Conservation (phyloP, 257 asterid genomes). For the Rhazya stricta region DNA sequence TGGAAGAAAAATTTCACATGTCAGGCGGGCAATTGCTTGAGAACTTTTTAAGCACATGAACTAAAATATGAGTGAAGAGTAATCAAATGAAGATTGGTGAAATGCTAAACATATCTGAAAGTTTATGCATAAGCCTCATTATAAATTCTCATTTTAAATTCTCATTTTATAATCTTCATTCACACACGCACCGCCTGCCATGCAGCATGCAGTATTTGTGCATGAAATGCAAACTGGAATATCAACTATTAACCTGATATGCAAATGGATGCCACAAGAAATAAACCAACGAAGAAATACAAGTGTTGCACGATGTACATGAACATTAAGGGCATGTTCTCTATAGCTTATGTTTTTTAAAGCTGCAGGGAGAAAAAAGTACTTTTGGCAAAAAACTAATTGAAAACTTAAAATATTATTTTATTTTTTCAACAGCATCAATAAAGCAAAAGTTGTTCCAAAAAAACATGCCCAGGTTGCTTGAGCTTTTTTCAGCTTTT, state of each 20-base stretch:
- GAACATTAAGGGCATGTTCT: too few species aligned
- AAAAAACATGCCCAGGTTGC: too few species aligned
- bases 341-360: too few species aligned
- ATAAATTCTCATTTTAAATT: not conserved
- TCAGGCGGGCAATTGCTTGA: not conserved
- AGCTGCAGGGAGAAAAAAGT: too few species aligned
- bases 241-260: not conserved
- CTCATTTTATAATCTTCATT: not conserved
- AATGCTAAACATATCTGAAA: not conserved
- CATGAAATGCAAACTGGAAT: not conserved
- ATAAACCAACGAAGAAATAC: not conserved
- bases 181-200: not conserved
- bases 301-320: not conserved
- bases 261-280: not conserved
- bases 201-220: too few species aligned
- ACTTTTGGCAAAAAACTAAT: too few species aligned
- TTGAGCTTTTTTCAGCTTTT: too few species aligned
- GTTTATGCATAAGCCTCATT: not conserved
- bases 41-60: too few species aligned
- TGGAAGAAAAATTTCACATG: not conserved
- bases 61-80: not conserved
- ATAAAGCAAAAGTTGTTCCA: too few species aligned
- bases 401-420: too few species aligned
- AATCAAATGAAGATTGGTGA: too few species aligned
- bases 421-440: too few species aligned